A percentile compares a stretch with the other conserved stretches of the same genome.
These are phyloP conservation scores for Euphorbia lathyris DNA, from an alignment of 345 rosid genomes.

Conservation along the genomic window DNA sequence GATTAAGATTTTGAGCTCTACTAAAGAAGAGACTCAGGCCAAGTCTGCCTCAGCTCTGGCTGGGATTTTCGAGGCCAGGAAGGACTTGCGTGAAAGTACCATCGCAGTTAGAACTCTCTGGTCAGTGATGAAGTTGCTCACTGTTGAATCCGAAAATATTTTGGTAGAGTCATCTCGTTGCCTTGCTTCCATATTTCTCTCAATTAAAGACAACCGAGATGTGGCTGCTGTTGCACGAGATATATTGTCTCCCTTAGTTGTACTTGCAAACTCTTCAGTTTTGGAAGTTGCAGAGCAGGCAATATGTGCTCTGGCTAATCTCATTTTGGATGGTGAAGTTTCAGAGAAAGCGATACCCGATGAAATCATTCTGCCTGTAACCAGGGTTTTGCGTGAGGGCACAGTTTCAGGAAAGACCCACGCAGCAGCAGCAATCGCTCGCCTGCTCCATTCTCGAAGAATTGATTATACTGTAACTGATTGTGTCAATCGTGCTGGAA, in stretches of 20 bases:
- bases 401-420: constrained; percentile 82
- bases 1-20: constrained; percentile 80
- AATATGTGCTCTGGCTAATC: constrained; percentile 89
- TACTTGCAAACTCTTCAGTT: constrained; percentile 66
- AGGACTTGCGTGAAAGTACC: constrained; percentile 89
- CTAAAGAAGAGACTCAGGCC: constrained; percentile 92
- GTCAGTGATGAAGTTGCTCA: constrained; percentile 70
- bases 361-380: constrained; percentile 85
- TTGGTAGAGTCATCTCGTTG: constrained; percentile 71
- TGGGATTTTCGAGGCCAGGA: constrained; percentile 74
- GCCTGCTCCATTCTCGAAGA: constrained; percentile 67
- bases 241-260: constrained; percentile 63
- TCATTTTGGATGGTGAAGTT: constrained; percentile 79
- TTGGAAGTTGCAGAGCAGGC: constrained; percentile 96
- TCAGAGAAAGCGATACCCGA: constrained; percentile 72
- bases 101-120: constrained; percentile 74
- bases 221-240: constrained; percentile 85
- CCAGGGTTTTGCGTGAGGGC: constrained; percentile 91
- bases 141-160: constrained; percentile 75
- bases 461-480: constrained; percentile 73
- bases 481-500: constrained; percentile 86
- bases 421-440: constrained; percentile 96
- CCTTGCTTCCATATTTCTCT: constrained; percentile 85
- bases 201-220: constrained; percentile 86
- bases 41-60: constrained; percentile 94